Evolutionary conservation across 2,329 filamentous ascomycete genomes (phyloP).

Genomic region (Botrytis fragariae): DNA sequence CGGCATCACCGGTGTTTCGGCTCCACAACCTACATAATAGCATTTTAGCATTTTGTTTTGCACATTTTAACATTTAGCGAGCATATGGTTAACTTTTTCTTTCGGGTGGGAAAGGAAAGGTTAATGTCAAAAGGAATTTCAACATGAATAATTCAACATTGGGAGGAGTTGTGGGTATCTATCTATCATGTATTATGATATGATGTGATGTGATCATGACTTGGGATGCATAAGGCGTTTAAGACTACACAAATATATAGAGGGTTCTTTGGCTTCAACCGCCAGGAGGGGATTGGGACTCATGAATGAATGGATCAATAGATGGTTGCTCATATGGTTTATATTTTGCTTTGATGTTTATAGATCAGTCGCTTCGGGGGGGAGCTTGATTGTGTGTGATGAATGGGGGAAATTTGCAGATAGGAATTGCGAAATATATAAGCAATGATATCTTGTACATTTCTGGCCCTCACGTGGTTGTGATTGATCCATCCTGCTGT

Average conservation of each 20-base stretch:
- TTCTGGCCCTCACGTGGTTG: background rate
- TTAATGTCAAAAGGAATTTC: slow-evolving; percentile 13
- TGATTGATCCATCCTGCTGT: background rate
- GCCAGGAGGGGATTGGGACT: background rate
- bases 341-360: background rate
- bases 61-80: slow-evolving; percentile 19
- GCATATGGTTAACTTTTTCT: background rate
- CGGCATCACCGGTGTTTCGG: slow-evolving; percentile 30
- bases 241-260: slow-evolving; percentile 10
- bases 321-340: background rate
- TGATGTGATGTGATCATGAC: slow-evolving; percentile 9
- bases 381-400: background rate
- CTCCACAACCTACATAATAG: slow-evolving; percentile 31
- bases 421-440: background rate
- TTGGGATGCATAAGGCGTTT: slow-evolving; percentile 14
- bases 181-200: slow-evolving; percentile 15
- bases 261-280: slow-evolving; percentile 16
- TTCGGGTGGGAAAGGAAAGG: slow-evolving; percentile 10
- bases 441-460: background rate
- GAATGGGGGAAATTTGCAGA: no score
- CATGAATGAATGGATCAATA: background rate
- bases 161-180: slow-evolving; percentile 14
- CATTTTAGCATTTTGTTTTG: slow-evolving; percentile 11
- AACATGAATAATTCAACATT: slow-evolving; percentile 21
- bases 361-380: background rate